phyloP scores from a whole-genome alignment of 2,329 filamentous ascomycete genomes.

The Thermothelomyces thermophilus region DNA sequence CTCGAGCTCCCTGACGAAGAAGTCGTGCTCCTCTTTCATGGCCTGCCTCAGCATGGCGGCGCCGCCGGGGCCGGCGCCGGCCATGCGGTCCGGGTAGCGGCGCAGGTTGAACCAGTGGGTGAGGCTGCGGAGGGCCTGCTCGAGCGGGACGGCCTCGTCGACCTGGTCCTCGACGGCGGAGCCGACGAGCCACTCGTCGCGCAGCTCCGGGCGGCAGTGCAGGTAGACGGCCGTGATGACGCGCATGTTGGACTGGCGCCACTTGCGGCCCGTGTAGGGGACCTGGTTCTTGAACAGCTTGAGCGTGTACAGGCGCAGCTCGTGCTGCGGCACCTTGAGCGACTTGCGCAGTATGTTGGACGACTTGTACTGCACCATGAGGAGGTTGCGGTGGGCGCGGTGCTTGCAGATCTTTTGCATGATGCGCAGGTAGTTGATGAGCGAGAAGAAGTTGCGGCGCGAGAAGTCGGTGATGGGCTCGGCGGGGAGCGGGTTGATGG shows the following conservation, averaged over 20 bases:
- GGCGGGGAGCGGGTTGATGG: slow-evolving; percentile 60
- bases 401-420: slow-evolving; percentile 97
- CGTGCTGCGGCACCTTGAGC: slow-evolving; percentile 80
- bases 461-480: slow-evolving; percentile 85
- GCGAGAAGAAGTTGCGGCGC: slow-evolving; percentile 88
- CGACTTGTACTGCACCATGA: slow-evolving; percentile 93
- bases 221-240: slow-evolving; percentile 97
- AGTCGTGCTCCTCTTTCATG: slow-evolving; percentile 68
- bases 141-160: slow-evolving; percentile 83
- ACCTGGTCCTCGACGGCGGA: slow-evolving; percentile 90
- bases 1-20: slow-evolving; percentile 71
- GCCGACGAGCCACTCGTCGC: slow-evolving; percentile 91
- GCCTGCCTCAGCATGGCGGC: slow-evolving; percentile 56
- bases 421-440: slow-evolving; percentile 90
- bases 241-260: slow-evolving; percentile 96
- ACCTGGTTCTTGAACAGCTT: slow-evolving; percentile 99
- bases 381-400: slow-evolving; percentile 88
- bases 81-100: slow-evolving; percentile 73
- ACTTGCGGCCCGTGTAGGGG: slow-evolving; percentile 95
- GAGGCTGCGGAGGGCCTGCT: slow-evolving; percentile 80
- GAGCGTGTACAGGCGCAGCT: slow-evolving; percentile 85
- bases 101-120: slow-evolving; percentile 94
- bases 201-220: slow-evolving; percentile 83
- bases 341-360: slow-evolving; percentile 87
- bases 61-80: slow-evolving; percentile 28